These are phyloP conservation scores for Kwoniella sp. DNA, from an alignment of 768 basidiomycete genomes.

Conservation along the genomic window DNA sequence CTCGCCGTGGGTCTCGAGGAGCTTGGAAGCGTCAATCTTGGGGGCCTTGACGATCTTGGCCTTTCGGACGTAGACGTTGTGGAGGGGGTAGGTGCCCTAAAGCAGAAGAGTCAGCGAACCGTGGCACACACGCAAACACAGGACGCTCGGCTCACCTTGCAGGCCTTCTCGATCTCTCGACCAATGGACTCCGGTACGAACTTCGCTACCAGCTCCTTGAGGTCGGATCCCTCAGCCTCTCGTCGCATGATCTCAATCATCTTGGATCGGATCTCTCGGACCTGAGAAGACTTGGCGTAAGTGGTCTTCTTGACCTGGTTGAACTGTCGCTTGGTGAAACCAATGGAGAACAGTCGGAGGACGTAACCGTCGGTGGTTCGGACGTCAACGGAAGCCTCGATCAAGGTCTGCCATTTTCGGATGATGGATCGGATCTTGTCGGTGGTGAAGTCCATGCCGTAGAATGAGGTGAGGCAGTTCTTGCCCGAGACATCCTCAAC, in stretches of 20 bases:
- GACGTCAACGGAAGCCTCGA: conserved; percentile 97
- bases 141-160: conserved; percentile 46
- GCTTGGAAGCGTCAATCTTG: conserved; percentile 90
- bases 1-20: conserved; percentile 95
- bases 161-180: conserved; percentile 98
- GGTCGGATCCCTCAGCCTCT: conserved; percentile 88
- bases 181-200: conserved; percentile 98
- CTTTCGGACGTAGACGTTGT: conserved; percentile 98
- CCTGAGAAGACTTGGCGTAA: conserved; percentile 90
- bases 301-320: conserved; percentile 98
- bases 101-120: background rate
- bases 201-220: conserved; percentile 89
- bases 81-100: conserved; percentile 93
- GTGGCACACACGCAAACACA: too few species aligned
- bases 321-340: conserved; percentile 95
- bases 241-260: conserved; percentile 82
- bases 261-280: conserved; percentile 96
- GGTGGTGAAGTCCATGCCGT: conserved; percentile 99
- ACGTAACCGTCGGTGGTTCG: conserved; percentile 99
- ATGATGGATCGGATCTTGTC: conserved; percentile 99
- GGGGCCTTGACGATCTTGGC: conserved; percentile 98
- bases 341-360: conserved; percentile 96
- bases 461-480: conserved; percentile 99
- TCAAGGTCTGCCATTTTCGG: conserved; percentile 99
- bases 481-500: conserved; percentile 78